phyloP scores from a whole-genome alignment of 1,284 basidiomycete genomes.

The Rhizopogon hawkerae region DNA sequence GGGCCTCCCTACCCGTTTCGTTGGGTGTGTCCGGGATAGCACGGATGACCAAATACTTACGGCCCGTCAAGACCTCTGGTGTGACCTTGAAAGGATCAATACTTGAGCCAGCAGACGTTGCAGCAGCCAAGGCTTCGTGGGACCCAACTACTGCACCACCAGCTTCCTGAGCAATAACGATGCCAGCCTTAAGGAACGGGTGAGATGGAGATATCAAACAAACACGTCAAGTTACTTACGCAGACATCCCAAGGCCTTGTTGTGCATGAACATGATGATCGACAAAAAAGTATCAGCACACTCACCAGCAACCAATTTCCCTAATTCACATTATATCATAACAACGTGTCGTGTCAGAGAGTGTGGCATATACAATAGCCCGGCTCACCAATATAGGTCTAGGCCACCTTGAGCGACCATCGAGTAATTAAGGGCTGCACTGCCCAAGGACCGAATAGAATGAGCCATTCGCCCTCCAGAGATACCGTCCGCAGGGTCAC shows the following conservation, averaged over 20 bases:
- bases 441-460: constrained; percentile 76
- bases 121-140: constrained; percentile 42
- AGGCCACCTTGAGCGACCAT: constrained; percentile 79
- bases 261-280: background rate
- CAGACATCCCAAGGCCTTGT: constrained; percentile 78
- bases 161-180: constrained; percentile 89
- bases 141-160: constrained; percentile 73
- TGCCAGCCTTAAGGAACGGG: constrained; percentile 52
- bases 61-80: constrained; percentile 67
- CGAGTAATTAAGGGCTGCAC: constrained; percentile 78
- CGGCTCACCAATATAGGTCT: constrained; percentile 71
- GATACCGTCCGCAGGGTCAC: constrained; percentile 57
- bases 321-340: constrained; percentile 29
- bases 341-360: background rate
- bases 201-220: background rate
- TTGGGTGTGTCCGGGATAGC: constrained; percentile 50
- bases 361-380: background rate
- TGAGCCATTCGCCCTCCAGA: constrained; percentile 81
- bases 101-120: constrained; percentile 26
- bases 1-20: constrained; percentile 64
- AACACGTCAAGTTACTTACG: constrained; percentile 32
- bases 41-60: constrained; percentile 81
- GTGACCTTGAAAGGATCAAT: constrained; percentile 45
- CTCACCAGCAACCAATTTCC: constrained; percentile 84
- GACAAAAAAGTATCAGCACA: background rate